Percentiles rank a stretch among this genome's conserved stretches.
phyloP scores from a whole-genome alignment of 1,139 yeast genomes.

The Arxiozyma heterogenica region DNA sequence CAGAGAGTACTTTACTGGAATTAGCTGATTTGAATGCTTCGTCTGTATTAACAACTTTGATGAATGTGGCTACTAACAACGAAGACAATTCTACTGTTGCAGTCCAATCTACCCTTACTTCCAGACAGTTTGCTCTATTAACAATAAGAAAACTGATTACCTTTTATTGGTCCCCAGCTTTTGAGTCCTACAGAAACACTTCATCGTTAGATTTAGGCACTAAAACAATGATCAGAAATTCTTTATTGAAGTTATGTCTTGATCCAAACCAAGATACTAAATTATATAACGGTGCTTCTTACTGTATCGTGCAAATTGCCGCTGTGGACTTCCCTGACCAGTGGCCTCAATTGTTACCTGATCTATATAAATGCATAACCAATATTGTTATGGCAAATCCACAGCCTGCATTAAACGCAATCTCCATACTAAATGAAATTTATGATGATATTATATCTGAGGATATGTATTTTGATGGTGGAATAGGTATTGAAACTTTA shows the following conservation, averaged over 20 bases:
- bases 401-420: conserved; percentile 46
- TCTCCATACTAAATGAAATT: conserved; percentile 64
- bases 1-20: conserved; percentile 28
- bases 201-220: conserved; percentile 44
- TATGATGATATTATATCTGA: conserved; percentile 81
- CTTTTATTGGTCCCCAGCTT: conserved; percentile 77
- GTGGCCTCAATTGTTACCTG: conserved; percentile 65
- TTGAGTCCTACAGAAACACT: conserved; percentile 65
- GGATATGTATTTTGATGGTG: conserved; percentile 73
- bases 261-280: conserved; percentile 44
- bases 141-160: conserved; percentile 65
- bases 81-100: conserved; percentile 4
- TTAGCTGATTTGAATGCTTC: conserved; percentile 30
- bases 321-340: conserved; percentile 91
- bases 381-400: not conserved
- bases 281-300: conserved; percentile 57
- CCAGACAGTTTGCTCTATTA: conserved; percentile 59
- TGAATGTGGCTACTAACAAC: conserved; percentile 19
- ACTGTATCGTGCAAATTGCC: conserved; percentile 75
- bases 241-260: conserved; percentile 46
- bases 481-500: conserved; percentile 49
- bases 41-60: conserved; percentile 22
- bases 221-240: conserved; percentile 36
- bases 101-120: conserved; percentile 5
- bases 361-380: not conserved